Evolutionary conservation across 148 eudicot genomes (phyloP).

Genomic region (Euryodendron excelsum): DNA sequence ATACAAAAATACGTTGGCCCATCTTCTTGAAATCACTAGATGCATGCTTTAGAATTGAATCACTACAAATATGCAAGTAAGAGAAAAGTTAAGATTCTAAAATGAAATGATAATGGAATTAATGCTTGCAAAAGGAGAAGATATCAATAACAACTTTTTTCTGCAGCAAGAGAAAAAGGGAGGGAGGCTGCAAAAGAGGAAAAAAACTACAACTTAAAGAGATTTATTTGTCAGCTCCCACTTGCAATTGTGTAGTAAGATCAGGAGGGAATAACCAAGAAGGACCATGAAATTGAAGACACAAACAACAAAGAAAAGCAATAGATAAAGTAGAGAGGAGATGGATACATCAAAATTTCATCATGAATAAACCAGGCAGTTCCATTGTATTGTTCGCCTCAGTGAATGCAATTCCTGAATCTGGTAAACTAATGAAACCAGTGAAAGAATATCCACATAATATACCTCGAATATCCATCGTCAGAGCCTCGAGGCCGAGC

Average conservation of each 20-base stretch:
- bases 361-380: neutral
- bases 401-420: constrained; percentile 2
- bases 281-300: neutral
- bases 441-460: constrained; percentile 4
- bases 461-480: constrained; percentile 95
- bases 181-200: neutral
- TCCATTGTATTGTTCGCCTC: neutral
- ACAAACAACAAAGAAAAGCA: neutral
- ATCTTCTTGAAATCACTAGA: constrained; percentile 82
- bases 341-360: neutral
- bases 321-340: constrained; percentile 4
- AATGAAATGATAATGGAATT: neutral
- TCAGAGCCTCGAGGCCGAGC: constrained; percentile 91
- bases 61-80: constrained; percentile 38
- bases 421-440: neutral
- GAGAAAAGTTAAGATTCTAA: neutral
- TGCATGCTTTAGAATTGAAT: constrained; percentile 77
- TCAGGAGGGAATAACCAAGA: neutral
- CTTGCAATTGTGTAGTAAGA: neutral
- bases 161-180: neutral
- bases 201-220: neutral
- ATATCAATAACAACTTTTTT: neutral
- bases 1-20: constrained; percentile 89
- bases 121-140: neutral
- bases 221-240: neutral